These are phyloP conservation scores for Styphnolobium japonicum DNA, from an alignment of 306 rosid genomes.

Conservation along the genomic window DNA sequence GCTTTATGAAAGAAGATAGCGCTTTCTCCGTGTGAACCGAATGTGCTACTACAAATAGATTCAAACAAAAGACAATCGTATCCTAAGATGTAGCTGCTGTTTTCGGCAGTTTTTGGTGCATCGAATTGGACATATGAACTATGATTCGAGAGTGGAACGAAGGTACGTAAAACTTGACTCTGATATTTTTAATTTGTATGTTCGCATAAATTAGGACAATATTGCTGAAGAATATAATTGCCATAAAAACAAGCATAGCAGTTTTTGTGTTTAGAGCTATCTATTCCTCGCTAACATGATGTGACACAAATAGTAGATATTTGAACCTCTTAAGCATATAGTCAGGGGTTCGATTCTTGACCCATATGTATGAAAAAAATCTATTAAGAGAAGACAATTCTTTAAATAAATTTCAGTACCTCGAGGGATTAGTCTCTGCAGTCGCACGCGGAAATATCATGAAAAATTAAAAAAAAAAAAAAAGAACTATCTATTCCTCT, in stretches of 20 bases:
- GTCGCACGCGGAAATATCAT: too few species aligned
- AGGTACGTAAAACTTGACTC: background rate
- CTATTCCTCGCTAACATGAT: too few species aligned
- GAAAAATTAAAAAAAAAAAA: too few species aligned
- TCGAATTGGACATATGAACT: background rate
- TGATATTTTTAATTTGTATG: background rate
- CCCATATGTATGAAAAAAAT: too few species aligned
- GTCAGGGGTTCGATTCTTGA: too few species aligned
- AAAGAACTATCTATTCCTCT: background rate
- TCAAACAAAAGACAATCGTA: slow-evolving; percentile 18
- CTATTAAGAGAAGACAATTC: too few species aligned
- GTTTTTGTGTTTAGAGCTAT: background rate
- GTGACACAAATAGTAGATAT: too few species aligned
- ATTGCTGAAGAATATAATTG: background rate
- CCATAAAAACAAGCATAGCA: background rate
- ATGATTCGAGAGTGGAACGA: background rate
- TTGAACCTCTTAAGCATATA: too few species aligned
- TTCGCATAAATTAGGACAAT: too few species aligned
- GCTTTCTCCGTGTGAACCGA: background rate
- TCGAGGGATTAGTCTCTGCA: too few species aligned
- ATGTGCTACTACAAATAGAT: background rate
- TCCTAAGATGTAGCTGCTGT: background rate
- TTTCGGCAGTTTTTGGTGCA: background rate
- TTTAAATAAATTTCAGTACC: too few species aligned
- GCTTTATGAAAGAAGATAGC: background rate